Conservation (phyloP, 1,139 yeast species). For the Kluyveromyces sp. region DNA sequence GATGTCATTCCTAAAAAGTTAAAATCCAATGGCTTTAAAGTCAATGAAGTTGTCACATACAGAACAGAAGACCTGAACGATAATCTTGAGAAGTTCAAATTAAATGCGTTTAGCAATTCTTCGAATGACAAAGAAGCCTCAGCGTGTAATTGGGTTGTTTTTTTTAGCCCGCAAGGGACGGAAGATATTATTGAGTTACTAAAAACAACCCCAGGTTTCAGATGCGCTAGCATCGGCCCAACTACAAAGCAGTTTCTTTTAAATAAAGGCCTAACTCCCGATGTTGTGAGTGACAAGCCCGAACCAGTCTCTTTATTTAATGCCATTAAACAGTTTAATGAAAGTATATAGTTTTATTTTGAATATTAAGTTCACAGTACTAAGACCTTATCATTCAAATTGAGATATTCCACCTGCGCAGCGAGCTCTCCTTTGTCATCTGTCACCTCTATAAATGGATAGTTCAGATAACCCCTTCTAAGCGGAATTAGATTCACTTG, state of each 20-base stretch:
- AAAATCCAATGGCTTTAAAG: constrained; percentile 37
- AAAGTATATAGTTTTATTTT: background rate
- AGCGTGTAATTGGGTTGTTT: constrained; percentile 54
- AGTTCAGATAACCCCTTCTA: constrained; percentile 60
- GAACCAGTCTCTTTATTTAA: constrained; percentile 52
- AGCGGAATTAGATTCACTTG: constrained; percentile 60
- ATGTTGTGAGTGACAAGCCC: constrained; percentile 66
- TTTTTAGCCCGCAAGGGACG: constrained; percentile 91
- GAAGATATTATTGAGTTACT: constrained; percentile 48
- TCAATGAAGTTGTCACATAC: constrained; percentile 64
- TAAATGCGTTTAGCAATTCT: background rate
- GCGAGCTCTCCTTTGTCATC: constrained; percentile 31
- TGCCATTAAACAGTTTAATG: constrained; percentile 26
- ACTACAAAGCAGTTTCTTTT: constrained; percentile 68
- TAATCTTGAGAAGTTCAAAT: constrained; percentile 31
- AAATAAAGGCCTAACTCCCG: constrained; percentile 47
- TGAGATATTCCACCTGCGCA: constrained; percentile 58
- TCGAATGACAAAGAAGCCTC: background rate
- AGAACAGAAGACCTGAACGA: constrained; percentile 50
- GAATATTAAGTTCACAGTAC: constrained; percentile 38
- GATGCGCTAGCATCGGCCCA: constrained; percentile 85
- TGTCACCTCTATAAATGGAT: constrained; percentile 57
- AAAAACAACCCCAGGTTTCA: constrained; percentile 16
- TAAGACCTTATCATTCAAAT: constrained; percentile 60
- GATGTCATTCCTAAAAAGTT: constrained; percentile 72